These are phyloP conservation scores for Leishmania aethiopica DNA, from an alignment of 208 protist genomes.

Conservation along the genomic window DNA sequence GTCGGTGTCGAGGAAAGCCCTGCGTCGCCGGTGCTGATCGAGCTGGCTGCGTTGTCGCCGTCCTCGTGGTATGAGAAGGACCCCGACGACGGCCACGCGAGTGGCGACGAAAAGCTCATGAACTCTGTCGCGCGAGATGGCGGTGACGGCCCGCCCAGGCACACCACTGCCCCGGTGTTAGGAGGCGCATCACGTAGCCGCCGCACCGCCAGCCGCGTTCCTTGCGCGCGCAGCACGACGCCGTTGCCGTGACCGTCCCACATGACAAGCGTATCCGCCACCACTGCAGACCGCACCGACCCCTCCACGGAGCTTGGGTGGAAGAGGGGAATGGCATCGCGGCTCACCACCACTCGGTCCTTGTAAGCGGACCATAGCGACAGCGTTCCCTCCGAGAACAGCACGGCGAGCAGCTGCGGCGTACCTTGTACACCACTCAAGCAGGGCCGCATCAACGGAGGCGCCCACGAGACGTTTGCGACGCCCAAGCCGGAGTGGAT, in stretches of 20 bases:
- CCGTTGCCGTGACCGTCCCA: slow-evolving; percentile 54
- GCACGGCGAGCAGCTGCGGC: slow-evolving; percentile 71
- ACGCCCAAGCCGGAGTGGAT: slow-evolving; percentile 72
- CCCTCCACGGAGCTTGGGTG: slow-evolving; percentile 30
- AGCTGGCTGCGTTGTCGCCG: not conserved
- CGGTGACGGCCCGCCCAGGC: slow-evolving; percentile 22
- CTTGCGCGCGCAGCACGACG: slow-evolving; percentile 34
- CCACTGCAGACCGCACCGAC: slow-evolving; percentile 39
- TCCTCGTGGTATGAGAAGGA: slow-evolving; percentile 6
- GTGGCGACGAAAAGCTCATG: slow-evolving; percentile 32
- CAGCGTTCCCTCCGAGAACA: slow-evolving; percentile 73
- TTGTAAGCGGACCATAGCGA: slow-evolving; percentile 83
- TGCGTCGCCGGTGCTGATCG: not conserved
- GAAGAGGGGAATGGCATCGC: slow-evolving; percentile 59
- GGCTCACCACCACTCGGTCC: slow-evolving; percentile 72
- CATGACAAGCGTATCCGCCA: slow-evolving; percentile 42
- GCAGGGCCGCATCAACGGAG: slow-evolving; percentile 51
- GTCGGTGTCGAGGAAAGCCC: not conserved
- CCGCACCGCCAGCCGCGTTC: slow-evolving; percentile 30
- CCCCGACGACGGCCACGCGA: slow-evolving; percentile 5
- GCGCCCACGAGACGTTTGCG: slow-evolving; percentile 77
- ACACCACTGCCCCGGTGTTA: slow-evolving; percentile 31
- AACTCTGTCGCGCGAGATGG: slow-evolving; percentile 16
- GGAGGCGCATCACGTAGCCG: slow-evolving; percentile 38
- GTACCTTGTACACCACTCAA: slow-evolving; percentile 62